phyloP scores from a whole-genome alignment of 2,329 filamentous ascomycete species.

The Capronia americana region DNA sequence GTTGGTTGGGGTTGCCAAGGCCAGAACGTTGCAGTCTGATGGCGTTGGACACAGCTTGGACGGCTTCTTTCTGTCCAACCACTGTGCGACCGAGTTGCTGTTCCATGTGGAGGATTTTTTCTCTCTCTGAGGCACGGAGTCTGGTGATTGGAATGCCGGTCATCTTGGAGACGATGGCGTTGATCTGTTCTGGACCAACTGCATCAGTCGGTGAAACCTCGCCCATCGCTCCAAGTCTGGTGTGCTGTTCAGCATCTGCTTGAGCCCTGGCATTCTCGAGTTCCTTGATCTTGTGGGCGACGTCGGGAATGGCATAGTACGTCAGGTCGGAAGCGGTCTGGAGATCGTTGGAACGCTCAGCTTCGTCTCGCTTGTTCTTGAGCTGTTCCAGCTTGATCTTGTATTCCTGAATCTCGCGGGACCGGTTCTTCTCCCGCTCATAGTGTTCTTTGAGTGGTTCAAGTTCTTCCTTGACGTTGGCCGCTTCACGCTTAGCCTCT shows the following conservation, averaged over 20 bases:
- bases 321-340: constrained; percentile 89
- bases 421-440: constrained; percentile 87
- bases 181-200: constrained; percentile 97
- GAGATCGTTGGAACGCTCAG: constrained; percentile 84
- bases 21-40: constrained; percentile 95
- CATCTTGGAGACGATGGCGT: constrained; percentile 96
- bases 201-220: constrained; percentile 84
- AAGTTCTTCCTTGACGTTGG: constrained; percentile 92
- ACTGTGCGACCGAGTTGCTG: constrained; percentile 81
- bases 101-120: constrained; percentile 98
- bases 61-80: constrained; percentile 92
- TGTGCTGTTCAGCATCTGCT: constrained; percentile 71
- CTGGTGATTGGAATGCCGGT: constrained; percentile 97
- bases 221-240: constrained; percentile 64
- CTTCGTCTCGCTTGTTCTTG: constrained; percentile 90
- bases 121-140: constrained; percentile 93
- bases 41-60: constrained; percentile 89
- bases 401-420: constrained; percentile 89
- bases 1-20: constrained; percentile 93
- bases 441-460: constrained; percentile 94
- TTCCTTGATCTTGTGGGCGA: constrained; percentile 77
- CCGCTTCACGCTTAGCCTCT: constrained; percentile 85
- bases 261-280: constrained; percentile 81
- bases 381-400: constrained; percentile 94
- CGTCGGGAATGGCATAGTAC: constrained; percentile 96